These are phyloP conservation scores for Pythium volutum DNA, from an alignment of 352 stramenopile species.

Conservation along the genomic window DNA sequence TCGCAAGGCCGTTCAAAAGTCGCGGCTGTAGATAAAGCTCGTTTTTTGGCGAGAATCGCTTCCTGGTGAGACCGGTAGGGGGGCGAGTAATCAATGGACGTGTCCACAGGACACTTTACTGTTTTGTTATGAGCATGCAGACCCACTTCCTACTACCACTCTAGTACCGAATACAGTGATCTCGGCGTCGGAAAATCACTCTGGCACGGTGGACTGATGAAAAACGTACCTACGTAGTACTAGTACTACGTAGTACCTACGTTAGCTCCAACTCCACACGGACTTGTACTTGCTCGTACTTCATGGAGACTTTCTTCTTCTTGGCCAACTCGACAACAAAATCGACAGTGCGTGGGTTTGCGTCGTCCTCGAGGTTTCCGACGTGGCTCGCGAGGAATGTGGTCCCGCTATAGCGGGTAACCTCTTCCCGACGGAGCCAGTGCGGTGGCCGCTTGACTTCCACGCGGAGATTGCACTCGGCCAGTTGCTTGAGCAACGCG, in stretches of 20 bases:
- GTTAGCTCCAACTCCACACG: neutral
- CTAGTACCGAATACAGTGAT: slow-evolving; percentile 9
- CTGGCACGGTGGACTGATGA: slow-evolving; percentile 7
- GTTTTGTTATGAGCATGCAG: too few species aligned
- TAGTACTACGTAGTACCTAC: too few species aligned
- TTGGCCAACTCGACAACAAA: slow-evolving; percentile 14
- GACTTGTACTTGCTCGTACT: slow-evolving; percentile 1
- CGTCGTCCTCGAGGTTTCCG: slow-evolving; percentile 7
- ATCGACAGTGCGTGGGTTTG: slow-evolving; percentile 11
- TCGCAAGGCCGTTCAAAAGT: slow-evolving; percentile 29
- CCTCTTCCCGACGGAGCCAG: neutral
- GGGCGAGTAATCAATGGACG: slow-evolving; percentile 3
- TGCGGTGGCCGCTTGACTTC: slow-evolving; percentile 12
- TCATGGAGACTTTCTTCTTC: slow-evolving; percentile 12
- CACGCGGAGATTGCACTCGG: slow-evolving; percentile 12
- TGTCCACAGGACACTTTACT: neutral
- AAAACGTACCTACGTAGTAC: too few species aligned
- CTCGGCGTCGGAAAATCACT: slow-evolving; percentile 4
- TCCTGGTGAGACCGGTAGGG: neutral
- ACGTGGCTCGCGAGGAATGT: slow-evolving; percentile 5
- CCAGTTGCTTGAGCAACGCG: slow-evolving; percentile 9
- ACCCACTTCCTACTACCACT: slow-evolving; percentile 5
- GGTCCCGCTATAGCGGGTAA: slow-evolving; percentile 5
- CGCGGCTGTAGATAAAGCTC: slow-evolving; percentile 21
- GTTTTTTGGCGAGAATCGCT: slow-evolving; percentile 3